Conservation (phyloP, 2,329 filamentous ascomycete species). For the Apiospora saccharicola region DNA sequence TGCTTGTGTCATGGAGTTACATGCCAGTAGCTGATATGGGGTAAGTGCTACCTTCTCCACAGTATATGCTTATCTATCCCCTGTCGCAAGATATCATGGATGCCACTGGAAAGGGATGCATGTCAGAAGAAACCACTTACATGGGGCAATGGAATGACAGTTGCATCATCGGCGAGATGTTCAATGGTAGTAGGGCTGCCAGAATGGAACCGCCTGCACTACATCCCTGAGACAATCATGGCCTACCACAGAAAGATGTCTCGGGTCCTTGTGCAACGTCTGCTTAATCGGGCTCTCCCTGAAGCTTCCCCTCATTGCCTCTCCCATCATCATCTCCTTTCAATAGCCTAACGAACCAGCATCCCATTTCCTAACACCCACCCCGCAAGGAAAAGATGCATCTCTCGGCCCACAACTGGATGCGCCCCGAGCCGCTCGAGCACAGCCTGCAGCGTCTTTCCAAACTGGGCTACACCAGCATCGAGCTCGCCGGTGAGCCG, state of each 20-base stretch:
- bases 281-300: too few relatives aligned
- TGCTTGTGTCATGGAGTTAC: too few relatives aligned
- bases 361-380: not conserved
- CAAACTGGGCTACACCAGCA: slow-evolving; percentile 30
- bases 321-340: not conserved
- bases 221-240: not conserved
- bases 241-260: not conserved
- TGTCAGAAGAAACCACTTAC: not conserved
- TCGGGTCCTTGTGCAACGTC: not conserved
- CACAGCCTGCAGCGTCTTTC: slow-evolving; percentile 29
- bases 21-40: too few relatives aligned
- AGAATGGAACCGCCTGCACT: not conserved
- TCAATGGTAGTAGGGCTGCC: not conserved
- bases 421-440: slow-evolving; percentile 33
- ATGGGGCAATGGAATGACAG: too few relatives aligned
- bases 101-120: not conserved
- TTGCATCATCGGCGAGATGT: not conserved
- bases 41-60: too few relatives aligned
- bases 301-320: not conserved
- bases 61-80: too few relatives aligned
- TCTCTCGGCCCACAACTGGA: slow-evolving; percentile 34
- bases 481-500: slow-evolving; percentile 33
- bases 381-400: slow-evolving; percentile 26
- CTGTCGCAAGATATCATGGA: too few relatives aligned
- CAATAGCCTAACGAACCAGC: not conserved